phyloP scores from a whole-genome alignment of 192 early-diverging fungal species.

The Coemansia sp. region DNA sequence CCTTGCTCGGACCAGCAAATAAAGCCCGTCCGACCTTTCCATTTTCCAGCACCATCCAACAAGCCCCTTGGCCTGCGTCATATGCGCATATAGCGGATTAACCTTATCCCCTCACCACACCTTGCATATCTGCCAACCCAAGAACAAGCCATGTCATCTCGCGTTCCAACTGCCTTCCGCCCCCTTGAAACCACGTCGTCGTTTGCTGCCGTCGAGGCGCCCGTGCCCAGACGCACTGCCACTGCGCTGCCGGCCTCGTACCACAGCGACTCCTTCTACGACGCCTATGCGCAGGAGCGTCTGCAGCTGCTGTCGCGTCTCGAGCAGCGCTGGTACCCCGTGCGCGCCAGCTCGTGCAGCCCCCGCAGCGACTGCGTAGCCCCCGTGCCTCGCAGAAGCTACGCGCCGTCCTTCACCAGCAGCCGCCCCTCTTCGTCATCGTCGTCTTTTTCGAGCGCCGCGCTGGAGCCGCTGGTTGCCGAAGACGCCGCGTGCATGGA shows the following conservation, averaged over 20 bases:
- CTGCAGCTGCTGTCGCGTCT: conserved; percentile 37
- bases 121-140: neutral
- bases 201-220: conserved; percentile 13
- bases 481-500: conserved; percentile 45
- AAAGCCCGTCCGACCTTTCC: too few species aligned
- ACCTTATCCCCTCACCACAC: neutral
- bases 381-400: conserved; percentile 35
- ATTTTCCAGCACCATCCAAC: too few species aligned
- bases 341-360: conserved; percentile 10
- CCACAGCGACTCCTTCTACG: conserved; percentile 5
- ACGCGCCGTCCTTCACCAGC: conserved; percentile 2
- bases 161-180: conserved; percentile 51
- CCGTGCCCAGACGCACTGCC: conserved; percentile 32
- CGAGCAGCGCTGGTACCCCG: conserved; percentile 48
- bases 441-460: conserved; percentile 5
- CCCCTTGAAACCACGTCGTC: conserved; percentile 41
- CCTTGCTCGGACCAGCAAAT: too few species aligned
- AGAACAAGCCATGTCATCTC: conserved; percentile 24
- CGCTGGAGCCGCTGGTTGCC: conserved; percentile 19
- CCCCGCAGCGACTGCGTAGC: conserved; percentile 32
- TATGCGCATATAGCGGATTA: conserved; percentile 10
- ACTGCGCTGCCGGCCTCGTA: conserved; percentile 32
- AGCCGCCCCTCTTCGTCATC: conserved; percentile 24
- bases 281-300: conserved; percentile 29
- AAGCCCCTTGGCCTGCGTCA: neutral